Conservation (phyloP, 352 stramenopile species). For the Thalassiosira pacifica region DNA sequence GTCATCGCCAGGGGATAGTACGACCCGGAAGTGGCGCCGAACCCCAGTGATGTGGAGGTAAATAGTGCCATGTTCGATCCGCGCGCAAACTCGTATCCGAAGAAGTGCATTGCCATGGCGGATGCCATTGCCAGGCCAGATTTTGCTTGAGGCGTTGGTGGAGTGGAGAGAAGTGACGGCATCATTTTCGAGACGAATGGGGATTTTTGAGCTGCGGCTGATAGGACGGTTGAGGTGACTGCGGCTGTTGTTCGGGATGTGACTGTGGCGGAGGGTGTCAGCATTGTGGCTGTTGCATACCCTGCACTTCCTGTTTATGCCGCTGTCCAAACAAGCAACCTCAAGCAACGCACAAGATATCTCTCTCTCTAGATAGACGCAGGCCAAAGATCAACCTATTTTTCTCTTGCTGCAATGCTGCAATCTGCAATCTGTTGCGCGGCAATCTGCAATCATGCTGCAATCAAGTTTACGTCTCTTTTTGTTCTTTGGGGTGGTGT, state of each 20-base stretch:
- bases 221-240: constrained; percentile 24
- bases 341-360: too few relatives aligned
- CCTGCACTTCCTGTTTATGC: too few relatives aligned
- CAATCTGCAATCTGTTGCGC: too few relatives aligned
- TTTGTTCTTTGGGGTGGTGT: too few relatives aligned
- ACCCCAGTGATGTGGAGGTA: constrained; percentile 74
- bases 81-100: constrained; percentile 84
- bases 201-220: background rate
- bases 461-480: too few relatives aligned
- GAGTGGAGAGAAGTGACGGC: background rate
- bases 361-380: too few relatives aligned
- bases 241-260: constrained; percentile 15
- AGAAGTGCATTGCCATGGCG: constrained; percentile 85
- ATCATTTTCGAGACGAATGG: background rate
- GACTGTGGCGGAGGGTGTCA: constrained; percentile 20
- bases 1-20: constrained; percentile 77
- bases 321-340: too few relatives aligned
- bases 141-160: constrained; percentile 32
- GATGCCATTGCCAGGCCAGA: constrained; percentile 63
- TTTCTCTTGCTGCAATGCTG: too few relatives aligned
- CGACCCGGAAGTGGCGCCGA: constrained; percentile 47
- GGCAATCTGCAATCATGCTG: too few relatives aligned
- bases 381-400: too few relatives aligned
- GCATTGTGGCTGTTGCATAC: background rate
- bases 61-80: constrained; percentile 77